Percentiles rank a stretch among this genome's conserved stretches.
phyloP scores from a whole-genome alignment of 345 rosid genomes.

The Populus ilicifolia region DNA sequence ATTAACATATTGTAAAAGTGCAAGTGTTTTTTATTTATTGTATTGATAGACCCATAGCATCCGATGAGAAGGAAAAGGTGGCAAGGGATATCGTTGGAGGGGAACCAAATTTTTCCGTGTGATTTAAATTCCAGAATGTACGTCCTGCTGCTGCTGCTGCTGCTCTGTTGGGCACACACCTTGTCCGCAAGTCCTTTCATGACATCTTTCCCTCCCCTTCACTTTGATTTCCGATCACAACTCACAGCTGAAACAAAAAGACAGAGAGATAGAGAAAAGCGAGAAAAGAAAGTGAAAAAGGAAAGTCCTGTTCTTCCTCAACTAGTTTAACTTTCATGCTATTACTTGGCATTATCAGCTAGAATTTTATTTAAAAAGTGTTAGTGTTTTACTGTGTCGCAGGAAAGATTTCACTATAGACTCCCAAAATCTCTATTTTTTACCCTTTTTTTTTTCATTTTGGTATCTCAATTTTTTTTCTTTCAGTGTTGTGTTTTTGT shows the following conservation, averaged over 20 bases:
- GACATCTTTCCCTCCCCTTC: background rate
- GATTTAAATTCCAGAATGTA: conserved; percentile 4
- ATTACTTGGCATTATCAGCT: background rate
- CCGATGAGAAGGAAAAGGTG: background rate
- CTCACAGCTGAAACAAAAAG: background rate
- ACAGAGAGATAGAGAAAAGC: background rate
- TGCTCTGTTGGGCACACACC: background rate
- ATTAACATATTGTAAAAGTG: background rate
- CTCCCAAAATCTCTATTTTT: too few species aligned
- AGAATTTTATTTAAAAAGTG: too few species aligned
- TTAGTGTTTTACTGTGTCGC: too few species aligned
- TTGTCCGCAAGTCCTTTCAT: background rate
- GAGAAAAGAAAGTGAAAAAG: too few species aligned
- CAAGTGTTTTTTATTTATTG: background rate
- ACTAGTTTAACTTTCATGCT: background rate
- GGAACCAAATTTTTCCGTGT: background rate
- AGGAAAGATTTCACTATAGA: too few species aligned
- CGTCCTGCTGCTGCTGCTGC: background rate
- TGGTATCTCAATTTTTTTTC: too few species aligned
- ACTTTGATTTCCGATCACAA: background rate
- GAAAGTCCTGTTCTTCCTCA: background rate
- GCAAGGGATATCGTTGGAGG: background rate
- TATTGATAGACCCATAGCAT: background rate
- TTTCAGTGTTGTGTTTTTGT: too few species aligned
- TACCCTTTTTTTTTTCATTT: too few species aligned